Base-by-base conservation (phyloP, 1,284 basidiomycete genomes). In the Mycena sp. region DNA sequence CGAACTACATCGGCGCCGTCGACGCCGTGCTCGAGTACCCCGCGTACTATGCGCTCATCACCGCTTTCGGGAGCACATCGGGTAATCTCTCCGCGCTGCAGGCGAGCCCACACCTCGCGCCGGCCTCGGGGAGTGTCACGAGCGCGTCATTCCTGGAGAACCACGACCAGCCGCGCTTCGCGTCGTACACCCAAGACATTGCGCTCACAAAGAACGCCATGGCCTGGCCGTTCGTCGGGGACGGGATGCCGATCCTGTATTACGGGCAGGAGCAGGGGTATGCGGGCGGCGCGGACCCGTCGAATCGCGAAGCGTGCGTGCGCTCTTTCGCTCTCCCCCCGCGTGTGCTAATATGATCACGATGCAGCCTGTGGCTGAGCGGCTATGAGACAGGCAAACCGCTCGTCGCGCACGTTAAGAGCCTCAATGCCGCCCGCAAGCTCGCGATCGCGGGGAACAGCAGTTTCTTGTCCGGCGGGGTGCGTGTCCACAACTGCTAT, bases 131-230 rank as follows among this genome's bases (percentile, higher is more conserved):
- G 5, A 26, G 21, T 10, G 16, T 14, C 1, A 32, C 55, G 6
- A 79, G 88, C 0, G 91, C 89, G n/a, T 88, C 90, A 43, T 94
- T 94, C 79, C 76, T 93, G 43, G 92, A 94, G 75, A 93, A 93
- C 75, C 92, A 93, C 68, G 92, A 94, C 72, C 79, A 92, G 55
- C 86, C 91, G 2, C 82, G 92, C 40, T 91, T 90, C 77, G 78
- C 82, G 55, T 85, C 84, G 67, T 71, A 78, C 41, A 86, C 80
- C 6, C 70, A 74, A 23, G 86, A 87, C 73, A 74, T 70, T 12
- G 79, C 82, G 80, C 79, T 84, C 67, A 65, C 80, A 68, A 76
- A 74, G 74, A 88, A 84, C 65, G 81, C 80, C n/a, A 77, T 83
- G 64, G 72, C 76, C 23, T 84, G 81, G 81, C 72, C 85, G 70